These are phyloP conservation scores for Penicillium simplicissimum DNA, from an alignment of 495 filamentous ascomycete genomes.

Conservation along the genomic window DNA sequence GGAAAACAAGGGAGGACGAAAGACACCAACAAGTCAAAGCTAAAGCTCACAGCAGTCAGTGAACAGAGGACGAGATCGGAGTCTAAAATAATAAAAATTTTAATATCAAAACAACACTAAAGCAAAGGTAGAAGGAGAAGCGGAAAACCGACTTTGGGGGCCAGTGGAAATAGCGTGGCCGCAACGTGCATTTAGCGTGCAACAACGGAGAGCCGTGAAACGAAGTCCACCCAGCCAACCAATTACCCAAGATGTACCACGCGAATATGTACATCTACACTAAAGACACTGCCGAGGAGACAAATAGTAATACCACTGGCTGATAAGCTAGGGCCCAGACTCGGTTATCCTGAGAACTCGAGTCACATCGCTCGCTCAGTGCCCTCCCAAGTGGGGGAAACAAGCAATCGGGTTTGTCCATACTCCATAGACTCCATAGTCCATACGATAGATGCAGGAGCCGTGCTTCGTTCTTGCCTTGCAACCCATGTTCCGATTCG, in stretches of 20 bases:
- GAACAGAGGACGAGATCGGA: neutral
- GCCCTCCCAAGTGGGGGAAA: neutral
- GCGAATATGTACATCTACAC: neutral
- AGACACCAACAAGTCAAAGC: neutral
- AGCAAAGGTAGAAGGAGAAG: neutral
- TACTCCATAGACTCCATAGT: too few species aligned
- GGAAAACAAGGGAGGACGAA: neutral
- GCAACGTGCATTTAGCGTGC: neutral
- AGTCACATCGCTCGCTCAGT: neutral
- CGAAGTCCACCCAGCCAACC: neutral
- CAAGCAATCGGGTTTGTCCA: neutral
- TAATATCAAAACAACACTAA: neutral
- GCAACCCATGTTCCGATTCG: neutral
- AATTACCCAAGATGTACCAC: neutral
- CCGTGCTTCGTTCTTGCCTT: neutral
- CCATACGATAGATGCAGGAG: neutral
- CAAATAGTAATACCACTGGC: neutral
- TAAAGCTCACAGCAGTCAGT: neutral
- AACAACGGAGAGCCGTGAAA: conserved; percentile 2
- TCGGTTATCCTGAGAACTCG: neutral
- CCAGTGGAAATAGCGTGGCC: conserved; percentile 3
- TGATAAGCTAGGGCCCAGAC: neutral
- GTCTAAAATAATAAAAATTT: neutral
- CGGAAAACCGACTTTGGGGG: neutral
- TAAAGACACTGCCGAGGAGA: neutral